A percentile compares a stretch with the other conserved stretches of the same genome.
Conservation (phyloP, 495 filamentous ascomycete genomes). For the Cairneyella variabilis region DNA sequence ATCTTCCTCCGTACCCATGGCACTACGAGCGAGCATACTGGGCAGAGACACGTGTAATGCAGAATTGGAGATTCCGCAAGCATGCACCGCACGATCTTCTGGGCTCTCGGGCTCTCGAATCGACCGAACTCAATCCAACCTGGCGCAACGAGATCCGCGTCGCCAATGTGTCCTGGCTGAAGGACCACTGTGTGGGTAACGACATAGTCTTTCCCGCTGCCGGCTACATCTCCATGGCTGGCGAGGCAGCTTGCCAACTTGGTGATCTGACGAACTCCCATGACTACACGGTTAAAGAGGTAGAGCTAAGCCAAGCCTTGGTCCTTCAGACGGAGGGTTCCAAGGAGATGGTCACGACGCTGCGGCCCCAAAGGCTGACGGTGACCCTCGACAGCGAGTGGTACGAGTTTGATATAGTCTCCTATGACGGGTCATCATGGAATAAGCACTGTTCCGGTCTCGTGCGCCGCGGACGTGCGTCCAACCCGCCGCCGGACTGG, state of each 20-base stretch:
- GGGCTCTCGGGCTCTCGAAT: conserved; percentile 43
- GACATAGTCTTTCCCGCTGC: conserved; percentile 46
- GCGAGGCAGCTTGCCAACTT: conserved; percentile 41
- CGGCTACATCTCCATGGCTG: conserved; percentile 43
- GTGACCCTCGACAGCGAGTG: conserved; percentile 33
- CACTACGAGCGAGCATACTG: conserved; percentile 36
- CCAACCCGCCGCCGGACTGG: not conserved
- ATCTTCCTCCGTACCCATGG: conserved; percentile 48
- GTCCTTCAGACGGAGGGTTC: conserved; percentile 20
- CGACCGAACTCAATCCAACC: conserved; percentile 39
- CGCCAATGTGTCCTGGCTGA: conserved; percentile 42
- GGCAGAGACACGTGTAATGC: conserved; percentile 41
- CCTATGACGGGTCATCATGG: not conserved
- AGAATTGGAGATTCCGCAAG: conserved; percentile 45
- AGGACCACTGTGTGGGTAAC: conserved; percentile 38
- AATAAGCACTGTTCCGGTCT: conserved; percentile 2
- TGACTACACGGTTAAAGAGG: not conserved
- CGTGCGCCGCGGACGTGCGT: conserved; percentile 16
- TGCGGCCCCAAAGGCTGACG: conserved; percentile 34
- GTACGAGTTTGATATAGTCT: conserved; percentile 37
- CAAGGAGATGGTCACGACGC: conserved; percentile 34
- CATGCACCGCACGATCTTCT: conserved; percentile 49
- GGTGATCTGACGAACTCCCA: not conserved
- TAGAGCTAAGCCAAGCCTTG: conserved; percentile 14
- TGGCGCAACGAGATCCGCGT: conserved; percentile 40